Base-by-base conservation (phyloP, 768 basidiomycete genomes). In the Amanita pseudoporphyria region DNA sequence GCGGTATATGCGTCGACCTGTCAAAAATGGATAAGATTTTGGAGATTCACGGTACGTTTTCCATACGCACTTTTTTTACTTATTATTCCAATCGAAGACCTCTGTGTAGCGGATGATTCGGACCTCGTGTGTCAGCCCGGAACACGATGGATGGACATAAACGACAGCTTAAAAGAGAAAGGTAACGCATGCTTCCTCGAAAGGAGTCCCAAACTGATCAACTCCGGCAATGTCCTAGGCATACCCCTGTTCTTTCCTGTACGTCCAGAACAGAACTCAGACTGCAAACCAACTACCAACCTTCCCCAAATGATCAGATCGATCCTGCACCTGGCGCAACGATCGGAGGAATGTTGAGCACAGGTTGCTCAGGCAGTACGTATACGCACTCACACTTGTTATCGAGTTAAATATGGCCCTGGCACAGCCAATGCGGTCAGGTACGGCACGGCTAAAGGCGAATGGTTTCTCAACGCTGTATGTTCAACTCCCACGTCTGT, bases 401-500 rank as follows among this genome's bases (percentile, higher is more conserved):
- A 18, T 31, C 39, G 33, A 28, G 26, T 4, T 47, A 14, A 19
- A 9, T 13, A 51, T 42, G 26, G 26, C 26, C 7, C 33, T 19
- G 9, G 6, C 9, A 16, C 31, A 78, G 86, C 86, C 0, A 88
- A 87, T 55, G 85, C 87, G 1, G 87, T 88, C 1, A 69, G 88
- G 19, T 94, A 92, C 59, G 92, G 89, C 9, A 94, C 90, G 6
- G 90, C 89, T 0, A 89, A 84, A 60, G 87, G 72, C 0, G 90
- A 93, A 66, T 93, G 90, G 91, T 89, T 94, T 58, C 68, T 94
- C 36, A 93, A 92, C 56, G 77, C 77, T 19, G 88, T 88, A 58
- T 26, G 60, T 53, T 9, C 28, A 19, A 24, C 19, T 45, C 10
- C 9, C 10, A 14, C n/a, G 2, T 9, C 32, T 46, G 2, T 80